Base-by-base conservation (phyloP, 2,329 filamentous ascomycete species). In the Penicillium brevicompactum region DNA sequence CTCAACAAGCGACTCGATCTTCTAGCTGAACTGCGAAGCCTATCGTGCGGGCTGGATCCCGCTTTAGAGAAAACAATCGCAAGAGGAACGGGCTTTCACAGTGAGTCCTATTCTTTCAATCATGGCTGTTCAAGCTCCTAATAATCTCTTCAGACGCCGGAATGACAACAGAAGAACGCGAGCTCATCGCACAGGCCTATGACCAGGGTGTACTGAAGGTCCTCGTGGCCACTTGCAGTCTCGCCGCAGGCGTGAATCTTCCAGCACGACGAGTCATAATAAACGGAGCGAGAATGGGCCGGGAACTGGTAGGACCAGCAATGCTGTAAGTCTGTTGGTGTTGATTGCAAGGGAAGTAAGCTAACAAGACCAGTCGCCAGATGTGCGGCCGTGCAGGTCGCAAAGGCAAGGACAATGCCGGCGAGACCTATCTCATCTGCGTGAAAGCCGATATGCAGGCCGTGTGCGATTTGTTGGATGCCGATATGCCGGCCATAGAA, bases 201-300 rank as follows among this genome's bases (percentile, higher is more conserved):
- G 89, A 92, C 66, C 71, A 76, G 38, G 88, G 89, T 0, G 77
- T 82, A 5, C 69, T 92, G 16, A 87, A 87, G 61, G 84, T 91
- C 1, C 86, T 90, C 49, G 85, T 91, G 14, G 89, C 89, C 37
- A 92, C 89, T 1, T 91, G 88, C 65, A 91, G 88, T 67, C 80
- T 92, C 53, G 89, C 89, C n/a, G 89, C 89, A 13, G 89, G 89
- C n/a, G 90, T 92, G 55, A 92, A 92, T 70, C 75, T 92, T 16
- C 79, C 79, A 13, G 89, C 89, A 7, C 80, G 89, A 50, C 79
- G 89, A 61, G 89, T 92, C 1, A 90, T 92, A 55, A 79, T 90
- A 24, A 88, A 91, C 67, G 87, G 85, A 58, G 88, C 87, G 30
- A 82, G 87, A 40, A 91, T 92, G 87, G 89, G 89, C 0, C 81